phyloP scores from a whole-genome alignment of 352 stramenopile species.

The Pythium plurisporium region DNA sequence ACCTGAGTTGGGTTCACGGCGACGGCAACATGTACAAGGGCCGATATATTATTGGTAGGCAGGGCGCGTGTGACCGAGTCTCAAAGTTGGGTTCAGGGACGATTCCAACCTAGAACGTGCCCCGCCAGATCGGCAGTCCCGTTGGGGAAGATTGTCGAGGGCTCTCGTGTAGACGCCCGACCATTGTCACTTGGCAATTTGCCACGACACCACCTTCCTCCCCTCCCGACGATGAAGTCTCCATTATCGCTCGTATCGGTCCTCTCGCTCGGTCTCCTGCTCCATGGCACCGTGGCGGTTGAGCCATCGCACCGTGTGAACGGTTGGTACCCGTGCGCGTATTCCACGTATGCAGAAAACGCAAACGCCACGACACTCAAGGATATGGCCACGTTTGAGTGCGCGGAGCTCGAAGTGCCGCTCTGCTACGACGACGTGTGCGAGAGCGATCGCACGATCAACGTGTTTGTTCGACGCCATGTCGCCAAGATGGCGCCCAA shows the following conservation, averaged over 20 bases:
- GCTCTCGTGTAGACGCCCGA: too few relatives aligned
- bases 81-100: too few relatives aligned
- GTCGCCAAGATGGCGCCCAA: conserved; percentile 8
- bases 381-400: conserved; percentile 34
- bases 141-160: too few relatives aligned
- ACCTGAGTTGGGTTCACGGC: too few relatives aligned
- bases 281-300: not conserved
- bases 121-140: too few relatives aligned
- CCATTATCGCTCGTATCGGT: not conserved
- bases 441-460: conserved; percentile 46
- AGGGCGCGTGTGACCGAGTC: too few relatives aligned
- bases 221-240: not conserved
- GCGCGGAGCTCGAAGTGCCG: conserved; percentile 53
- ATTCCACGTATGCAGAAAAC: conserved; percentile 16
- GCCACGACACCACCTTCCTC: not conserved
- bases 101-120: too few relatives aligned
- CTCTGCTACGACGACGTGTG: conserved; percentile 67
- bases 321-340: conserved; percentile 42
- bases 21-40: too few relatives aligned
- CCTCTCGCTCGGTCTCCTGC: not conserved
- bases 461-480: conserved; percentile 41
- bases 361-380: not conserved
- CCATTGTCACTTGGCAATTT: not conserved
- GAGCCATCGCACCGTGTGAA: conserved; percentile 2
- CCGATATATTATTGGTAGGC: too few relatives aligned